Conservation (phyloP, 2,329 filamentous ascomycete genomes). For the Alternaria postmessia region DNA sequence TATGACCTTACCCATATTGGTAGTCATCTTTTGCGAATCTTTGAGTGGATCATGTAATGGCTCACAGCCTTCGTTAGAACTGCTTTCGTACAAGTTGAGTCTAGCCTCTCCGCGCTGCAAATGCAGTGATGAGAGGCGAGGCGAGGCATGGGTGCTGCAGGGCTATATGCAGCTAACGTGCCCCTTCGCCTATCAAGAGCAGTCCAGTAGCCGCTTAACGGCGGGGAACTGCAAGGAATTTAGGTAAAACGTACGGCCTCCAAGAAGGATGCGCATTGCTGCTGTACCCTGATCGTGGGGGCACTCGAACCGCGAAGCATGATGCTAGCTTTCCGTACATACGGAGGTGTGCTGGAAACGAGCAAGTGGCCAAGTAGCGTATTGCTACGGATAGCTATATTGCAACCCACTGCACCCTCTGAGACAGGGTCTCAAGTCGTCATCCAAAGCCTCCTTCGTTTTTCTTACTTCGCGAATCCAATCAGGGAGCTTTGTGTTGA, state of each 20-base stretch:
- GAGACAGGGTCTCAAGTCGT: neutral
- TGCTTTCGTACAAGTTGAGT: neutral
- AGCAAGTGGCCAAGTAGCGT: neutral
- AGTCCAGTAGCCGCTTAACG: neutral
- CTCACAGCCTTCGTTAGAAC: neutral
- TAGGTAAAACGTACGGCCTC: neutral
- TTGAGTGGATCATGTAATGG: neutral
- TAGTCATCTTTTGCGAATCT: neutral
- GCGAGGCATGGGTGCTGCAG: neutral
- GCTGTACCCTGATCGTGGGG: neutral
- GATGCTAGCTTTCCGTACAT: neutral
- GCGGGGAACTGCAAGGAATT: neutral
- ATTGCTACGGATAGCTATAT: neutral
- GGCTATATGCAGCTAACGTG: neutral
- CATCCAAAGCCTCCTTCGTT: neutral
- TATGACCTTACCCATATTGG: neutral
- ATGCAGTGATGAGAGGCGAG: neutral
- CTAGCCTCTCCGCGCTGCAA: neutral
- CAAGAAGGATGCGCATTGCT: neutral
- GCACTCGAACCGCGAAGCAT: neutral
- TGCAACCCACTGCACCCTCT: neutral
- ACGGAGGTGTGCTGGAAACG: slow-evolving; percentile 1
- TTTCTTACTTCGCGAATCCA: neutral
- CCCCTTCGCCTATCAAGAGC: too few species aligned
- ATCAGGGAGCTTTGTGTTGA: neutral